These are phyloP conservation scores for Moesziomyces sp. DNA, from an alignment of 1,284 basidiomycete species.

Conservation along the genomic window DNA sequence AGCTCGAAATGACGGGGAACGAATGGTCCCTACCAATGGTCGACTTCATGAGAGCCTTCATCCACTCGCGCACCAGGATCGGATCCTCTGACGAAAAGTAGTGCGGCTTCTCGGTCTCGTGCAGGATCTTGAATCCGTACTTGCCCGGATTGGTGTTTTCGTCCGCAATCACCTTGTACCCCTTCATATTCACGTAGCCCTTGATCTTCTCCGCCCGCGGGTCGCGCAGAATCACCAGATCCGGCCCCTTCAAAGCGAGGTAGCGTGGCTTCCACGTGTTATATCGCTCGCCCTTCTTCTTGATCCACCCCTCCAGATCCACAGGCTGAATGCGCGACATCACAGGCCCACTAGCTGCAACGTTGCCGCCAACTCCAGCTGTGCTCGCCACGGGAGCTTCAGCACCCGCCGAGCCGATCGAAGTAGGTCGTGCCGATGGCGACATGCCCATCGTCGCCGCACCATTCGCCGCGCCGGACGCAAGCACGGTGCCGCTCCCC, in stretches of 20 bases:
- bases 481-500: constrained; percentile 10
- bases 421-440: constrained; percentile 20
- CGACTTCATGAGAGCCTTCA: constrained; percentile 99
- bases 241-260: constrained; percentile 92
- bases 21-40: constrained; percentile 80
- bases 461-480: constrained; percentile 2
- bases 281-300: constrained; percentile 93
- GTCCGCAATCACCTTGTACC: constrained; percentile 93
- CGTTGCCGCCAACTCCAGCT: constrained; percentile 30
- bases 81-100: constrained; percentile 92
- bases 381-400: constrained; percentile 47
- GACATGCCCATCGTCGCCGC: constrained; percentile 24
- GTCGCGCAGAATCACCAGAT: constrained; percentile 58
- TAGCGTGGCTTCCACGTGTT: constrained; percentile 92
- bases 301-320: constrained; percentile 79
- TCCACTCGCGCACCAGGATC: constrained; percentile 87
- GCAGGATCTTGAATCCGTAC: constrained; percentile 94
- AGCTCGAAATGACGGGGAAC: constrained; percentile 88
- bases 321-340: constrained; percentile 64
- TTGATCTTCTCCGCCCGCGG: constrained; percentile 76
- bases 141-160: constrained; percentile 90
- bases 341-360: constrained; percentile 39
- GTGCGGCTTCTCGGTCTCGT: constrained; percentile 87
- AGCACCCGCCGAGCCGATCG: constrained; percentile 26
- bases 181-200: constrained; percentile 89